These are phyloP conservation scores for Lentinus tigrinus DNA, from an alignment of 768 basidiomycete genomes.

Conservation along the genomic window DNA sequence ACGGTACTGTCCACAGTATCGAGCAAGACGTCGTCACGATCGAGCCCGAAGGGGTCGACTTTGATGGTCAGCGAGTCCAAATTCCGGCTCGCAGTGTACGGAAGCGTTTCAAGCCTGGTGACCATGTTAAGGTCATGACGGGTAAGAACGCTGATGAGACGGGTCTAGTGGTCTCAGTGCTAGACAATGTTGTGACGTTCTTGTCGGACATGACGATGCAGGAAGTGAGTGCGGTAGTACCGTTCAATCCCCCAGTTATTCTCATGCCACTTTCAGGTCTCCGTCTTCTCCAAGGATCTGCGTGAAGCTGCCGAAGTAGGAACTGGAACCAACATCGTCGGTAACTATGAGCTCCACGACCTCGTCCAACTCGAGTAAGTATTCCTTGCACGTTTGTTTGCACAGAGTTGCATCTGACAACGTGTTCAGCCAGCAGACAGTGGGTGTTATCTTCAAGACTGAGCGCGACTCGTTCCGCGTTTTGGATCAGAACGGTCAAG, in stretches of 20 bases:
- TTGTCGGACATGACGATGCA: constrained; percentile 97
- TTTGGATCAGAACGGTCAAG: constrained; percentile 90
- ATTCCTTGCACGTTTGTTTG: neutral
- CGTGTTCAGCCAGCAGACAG: constrained; percentile 72
- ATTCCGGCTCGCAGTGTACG: constrained; percentile 85
- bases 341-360: constrained; percentile 95
- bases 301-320: constrained; percentile 97
- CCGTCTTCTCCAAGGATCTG: constrained; percentile 95
- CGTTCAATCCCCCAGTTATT: neutral
- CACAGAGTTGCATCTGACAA: constrained; percentile 1
- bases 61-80: constrained; percentile 85
- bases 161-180: constrained; percentile 89
- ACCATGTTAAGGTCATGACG: constrained; percentile 97
- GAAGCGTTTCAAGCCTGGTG: constrained; percentile 94
- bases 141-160: constrained; percentile 95
- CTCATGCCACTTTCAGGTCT: constrained; percentile 56
- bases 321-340: constrained; percentile 84
- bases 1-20: constrained; percentile 91
- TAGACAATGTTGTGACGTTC: constrained; percentile 91
- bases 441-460: constrained; percentile 96
- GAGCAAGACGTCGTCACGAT: constrained; percentile 84
- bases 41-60: constrained; percentile 74
- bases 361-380: constrained; percentile 94
- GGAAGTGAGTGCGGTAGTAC: constrained; percentile 56
- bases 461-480: constrained; percentile 96